Evolutionary conservation across 2,329 filamentous ascomycete species (phyloP).

Genomic region (Xylariales sp.): DNA sequence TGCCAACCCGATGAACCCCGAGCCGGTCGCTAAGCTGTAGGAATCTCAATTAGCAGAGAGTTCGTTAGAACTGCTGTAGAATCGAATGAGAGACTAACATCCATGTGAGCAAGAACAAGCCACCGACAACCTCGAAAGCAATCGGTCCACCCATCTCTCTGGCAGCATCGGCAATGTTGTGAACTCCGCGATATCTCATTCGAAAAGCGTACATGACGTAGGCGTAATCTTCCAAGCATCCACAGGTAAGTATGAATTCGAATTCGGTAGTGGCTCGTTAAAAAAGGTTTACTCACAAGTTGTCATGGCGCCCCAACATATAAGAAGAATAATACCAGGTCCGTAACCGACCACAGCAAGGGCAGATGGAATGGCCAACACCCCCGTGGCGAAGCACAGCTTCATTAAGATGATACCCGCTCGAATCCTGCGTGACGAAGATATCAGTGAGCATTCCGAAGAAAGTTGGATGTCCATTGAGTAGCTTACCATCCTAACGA

Average conservation of each 20-base stretch:
- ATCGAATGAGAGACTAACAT: slow-evolving; percentile 10
- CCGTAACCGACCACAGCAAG: slow-evolving; percentile 17
- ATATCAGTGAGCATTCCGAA: neutral
- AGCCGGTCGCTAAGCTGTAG: slow-evolving; percentile 14
- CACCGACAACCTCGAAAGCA: slow-evolving; percentile 15
- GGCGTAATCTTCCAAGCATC: slow-evolving; percentile 15
- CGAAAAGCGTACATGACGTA: slow-evolving; percentile 20
- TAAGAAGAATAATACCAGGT: slow-evolving; percentile 14
- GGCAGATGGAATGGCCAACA: slow-evolving; percentile 20
- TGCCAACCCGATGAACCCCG: slow-evolving; percentile 17
- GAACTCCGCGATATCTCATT: slow-evolving; percentile 17
- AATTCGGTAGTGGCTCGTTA: neutral
- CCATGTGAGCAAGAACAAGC: slow-evolving; percentile 18
- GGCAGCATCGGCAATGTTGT: slow-evolving; percentile 21
- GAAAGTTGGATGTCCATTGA: neutral
- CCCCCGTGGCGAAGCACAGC: slow-evolving; percentile 21
- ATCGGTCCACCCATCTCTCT: slow-evolving; percentile 16
- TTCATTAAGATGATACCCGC: slow-evolving; percentile 18
- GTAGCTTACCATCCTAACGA: slow-evolving; percentile 16
- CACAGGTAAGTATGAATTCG: neutral
- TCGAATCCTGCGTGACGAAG: slow-evolving; percentile 10
- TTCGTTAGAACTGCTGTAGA: neutral
- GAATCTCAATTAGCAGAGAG: neutral
- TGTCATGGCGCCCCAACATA: slow-evolving; percentile 16
- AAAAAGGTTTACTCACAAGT: slow-evolving; percentile 12